These are phyloP conservation scores for Bruguiera parviflora DNA, from an alignment of 345 rosid species.

Conservation along the genomic window DNA sequence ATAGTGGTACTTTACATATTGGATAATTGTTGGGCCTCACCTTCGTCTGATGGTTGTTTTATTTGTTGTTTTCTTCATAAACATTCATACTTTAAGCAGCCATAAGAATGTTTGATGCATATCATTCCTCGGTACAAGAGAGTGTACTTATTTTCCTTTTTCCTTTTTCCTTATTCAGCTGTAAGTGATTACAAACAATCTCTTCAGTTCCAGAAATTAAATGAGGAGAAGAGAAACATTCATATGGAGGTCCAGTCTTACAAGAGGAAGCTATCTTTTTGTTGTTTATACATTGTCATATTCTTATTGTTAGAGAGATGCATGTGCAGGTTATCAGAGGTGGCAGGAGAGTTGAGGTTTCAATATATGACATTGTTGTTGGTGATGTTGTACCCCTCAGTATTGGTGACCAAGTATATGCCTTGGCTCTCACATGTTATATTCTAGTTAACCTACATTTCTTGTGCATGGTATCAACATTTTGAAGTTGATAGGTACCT, in stretches of 20 bases:
- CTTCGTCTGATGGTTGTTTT: not conserved
- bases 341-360: slow-evolving; percentile 78
- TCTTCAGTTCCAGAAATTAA: slow-evolving; percentile 93
- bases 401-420: slow-evolving; percentile 87
- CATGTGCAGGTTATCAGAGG: slow-evolving; percentile 71
- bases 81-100: not conserved
- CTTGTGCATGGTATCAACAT: not conserved
- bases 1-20: not conserved
- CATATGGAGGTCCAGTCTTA: slow-evolving; percentile 66
- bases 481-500: slow-evolving; percentile 58
- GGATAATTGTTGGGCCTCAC: not conserved
- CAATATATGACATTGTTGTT: slow-evolving; percentile 88
- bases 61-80: not conserved
- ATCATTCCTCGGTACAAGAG: not conserved
- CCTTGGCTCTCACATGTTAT: not conserved
- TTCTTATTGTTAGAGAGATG: not conserved
- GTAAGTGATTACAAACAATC: slow-evolving; percentile 93
- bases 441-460: not conserved
- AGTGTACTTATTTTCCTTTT: slow-evolving; percentile 7
- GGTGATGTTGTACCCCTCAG: slow-evolving; percentile 92
- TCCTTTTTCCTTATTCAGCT: slow-evolving; percentile 46
- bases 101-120: not conserved
- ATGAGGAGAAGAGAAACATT: slow-evolving; percentile 93
- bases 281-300: not conserved
- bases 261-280: not conserved